Evolutionary conservation across 306 rosid species (phyloP).

Genomic region (Morella rubra): DNA sequence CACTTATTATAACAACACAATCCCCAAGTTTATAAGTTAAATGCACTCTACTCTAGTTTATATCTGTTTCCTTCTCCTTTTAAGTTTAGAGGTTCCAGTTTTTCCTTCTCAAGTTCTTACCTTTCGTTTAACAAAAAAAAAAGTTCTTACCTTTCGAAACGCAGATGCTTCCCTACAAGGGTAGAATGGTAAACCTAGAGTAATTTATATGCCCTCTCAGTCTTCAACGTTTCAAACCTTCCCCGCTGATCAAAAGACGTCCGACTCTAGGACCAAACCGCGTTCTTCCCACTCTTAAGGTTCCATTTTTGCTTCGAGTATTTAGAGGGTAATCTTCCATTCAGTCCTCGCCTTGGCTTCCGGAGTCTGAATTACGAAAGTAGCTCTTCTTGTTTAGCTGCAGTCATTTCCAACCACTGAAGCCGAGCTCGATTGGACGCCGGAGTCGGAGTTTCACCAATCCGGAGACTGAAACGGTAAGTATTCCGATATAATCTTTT

Average conservation of each 20-base stretch:
- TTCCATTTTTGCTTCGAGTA: not conserved
- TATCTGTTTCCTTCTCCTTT: too few relatives aligned
- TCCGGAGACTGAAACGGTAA: not conserved
- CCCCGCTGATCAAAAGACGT: not conserved
- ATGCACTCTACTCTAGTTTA: too few relatives aligned
- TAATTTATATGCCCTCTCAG: not conserved
- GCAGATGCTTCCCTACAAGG: not conserved
- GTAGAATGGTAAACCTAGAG: not conserved
- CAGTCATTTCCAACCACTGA: not conserved
- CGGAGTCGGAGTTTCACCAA: not conserved
- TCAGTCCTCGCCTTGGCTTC: not conserved
- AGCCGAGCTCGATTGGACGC: not conserved
- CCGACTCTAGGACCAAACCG: not conserved
- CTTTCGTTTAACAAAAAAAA: too few relatives aligned
- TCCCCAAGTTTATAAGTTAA: too few relatives aligned
- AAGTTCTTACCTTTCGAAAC: too few relatives aligned
- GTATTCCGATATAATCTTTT: not conserved
- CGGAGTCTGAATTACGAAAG: too few relatives aligned
- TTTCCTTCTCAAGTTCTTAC: too few relatives aligned
- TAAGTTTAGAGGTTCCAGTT: too few relatives aligned
- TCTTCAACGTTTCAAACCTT: not conserved
- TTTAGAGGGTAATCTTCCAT: not conserved
- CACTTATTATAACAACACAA: too few relatives aligned
- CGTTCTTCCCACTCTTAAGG: not conserved
- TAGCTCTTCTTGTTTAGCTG: not conserved